Base-by-base conservation (phyloP, 768 basidiomycete genomes). In the Chalciporus pseudorubinellus region DNA sequence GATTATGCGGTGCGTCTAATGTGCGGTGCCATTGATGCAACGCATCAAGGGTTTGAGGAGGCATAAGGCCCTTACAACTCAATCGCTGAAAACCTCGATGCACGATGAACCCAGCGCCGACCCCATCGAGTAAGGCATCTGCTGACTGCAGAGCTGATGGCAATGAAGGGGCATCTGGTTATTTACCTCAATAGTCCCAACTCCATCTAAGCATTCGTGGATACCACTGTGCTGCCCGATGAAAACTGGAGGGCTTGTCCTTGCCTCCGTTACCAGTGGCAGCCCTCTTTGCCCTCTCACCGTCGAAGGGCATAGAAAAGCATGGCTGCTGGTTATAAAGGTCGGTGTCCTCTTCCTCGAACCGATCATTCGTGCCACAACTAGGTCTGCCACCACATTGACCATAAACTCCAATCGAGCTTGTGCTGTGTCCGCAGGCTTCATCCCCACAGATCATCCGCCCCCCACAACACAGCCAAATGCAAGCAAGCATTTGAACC, bases 371-470 rank as follows among this genome's bases (percentile, higher is more conserved):
- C 0, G 59, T 59, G 0, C 0, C 28, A 46, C 67, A 69, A 21
- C 9, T 33, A 0, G 54, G 39, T 41, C 81, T 79, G 48, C 93
- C 65, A 66, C 97, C 98, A 44, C 86, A 75, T 28, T 84, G 79
- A 6, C 92, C 94, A 66, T 93, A 95, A 1, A 98, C 92, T 31
- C 89, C 77, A 91, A 98, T 95, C 79, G 86, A 89, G 19, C 97
- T 77, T n/a, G 95, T 94, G 33, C 89, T 80, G 53, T 83, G 77
- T 9, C 81, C 81, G 63, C 97, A 99, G 0, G 85, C 87, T 19
- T 81, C 74, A 55, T 98, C 97, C 59, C 92, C 80, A 70, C 97
- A 99, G 6, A 87, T 72, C 1, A 81, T 86, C 89, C 90, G 94
- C 1, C 85, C 84, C 60, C 97, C 83, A 63, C 98, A 98, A 69